A percentile compares a stretch with the other conserved stretches of the same genome.
Conservation (phyloP, 805 yeast genomes). For the Yamadazyma nakazawae region DNA sequence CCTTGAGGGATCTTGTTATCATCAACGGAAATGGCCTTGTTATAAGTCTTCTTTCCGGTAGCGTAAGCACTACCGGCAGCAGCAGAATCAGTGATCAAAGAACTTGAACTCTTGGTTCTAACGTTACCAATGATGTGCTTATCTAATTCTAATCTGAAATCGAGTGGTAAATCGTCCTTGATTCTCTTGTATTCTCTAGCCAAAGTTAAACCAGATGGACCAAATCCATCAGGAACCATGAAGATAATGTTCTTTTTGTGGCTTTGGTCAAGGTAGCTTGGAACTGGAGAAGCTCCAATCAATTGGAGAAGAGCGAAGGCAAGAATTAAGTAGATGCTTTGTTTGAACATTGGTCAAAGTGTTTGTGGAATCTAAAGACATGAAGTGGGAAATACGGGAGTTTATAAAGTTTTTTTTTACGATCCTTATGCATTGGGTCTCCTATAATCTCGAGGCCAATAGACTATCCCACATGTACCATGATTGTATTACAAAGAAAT, state of each 20-base stretch:
- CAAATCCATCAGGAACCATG: slow-evolving; percentile 95
- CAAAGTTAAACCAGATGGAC: slow-evolving; percentile 80
- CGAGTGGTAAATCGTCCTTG: slow-evolving; percentile 49
- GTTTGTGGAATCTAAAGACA: too few species aligned
- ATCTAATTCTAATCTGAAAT: slow-evolving; percentile 62
- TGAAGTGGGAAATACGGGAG: background rate
- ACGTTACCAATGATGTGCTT: slow-evolving; percentile 75
- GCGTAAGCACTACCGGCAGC: slow-evolving; percentile 97
- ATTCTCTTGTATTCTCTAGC: slow-evolving; percentile 73
- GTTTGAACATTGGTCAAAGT: slow-evolving; percentile 1
- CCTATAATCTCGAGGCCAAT: background rate
- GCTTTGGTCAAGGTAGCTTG: slow-evolving; percentile 1
- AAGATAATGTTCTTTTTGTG: slow-evolving; percentile 73
- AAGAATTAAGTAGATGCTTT: slow-evolving; percentile 1
- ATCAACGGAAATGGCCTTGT: slow-evolving; percentile 79
- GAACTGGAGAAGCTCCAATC: slow-evolving; percentile 7
- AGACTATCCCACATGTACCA: background rate
- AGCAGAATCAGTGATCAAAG: slow-evolving; percentile 89
- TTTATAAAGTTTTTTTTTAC: background rate
- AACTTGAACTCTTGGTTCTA: slow-evolving; percentile 73
- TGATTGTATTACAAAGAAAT: background rate
- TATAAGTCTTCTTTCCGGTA: slow-evolving; percentile 74
- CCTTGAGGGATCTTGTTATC: slow-evolving; percentile 75
- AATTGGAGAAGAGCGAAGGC: slow-evolving; percentile 3
- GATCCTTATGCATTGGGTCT: background rate